Conservation (phyloP, 1,284 basidiomycete genomes). For the Vanrija sp. region DNA sequence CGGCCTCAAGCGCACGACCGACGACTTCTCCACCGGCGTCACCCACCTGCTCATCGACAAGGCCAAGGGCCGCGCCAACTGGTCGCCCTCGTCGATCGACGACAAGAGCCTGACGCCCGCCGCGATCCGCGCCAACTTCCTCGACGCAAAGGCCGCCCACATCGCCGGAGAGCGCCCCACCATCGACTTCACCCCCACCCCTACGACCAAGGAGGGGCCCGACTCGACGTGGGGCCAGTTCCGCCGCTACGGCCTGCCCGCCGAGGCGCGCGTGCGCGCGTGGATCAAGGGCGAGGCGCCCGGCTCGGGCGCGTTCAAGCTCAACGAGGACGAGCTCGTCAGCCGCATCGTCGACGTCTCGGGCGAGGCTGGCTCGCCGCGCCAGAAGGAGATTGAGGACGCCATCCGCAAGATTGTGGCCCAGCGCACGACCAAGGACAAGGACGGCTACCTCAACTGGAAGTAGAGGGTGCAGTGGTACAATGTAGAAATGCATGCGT, state of each 20-base stretch:
- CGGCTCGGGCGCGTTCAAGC: slow-evolving; percentile 44
- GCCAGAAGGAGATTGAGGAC: slow-evolving; percentile 26
- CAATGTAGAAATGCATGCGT: not conserved
- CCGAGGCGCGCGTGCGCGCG: slow-evolving; percentile 33
- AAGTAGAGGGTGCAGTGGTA: not conserved
- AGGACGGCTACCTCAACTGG: slow-evolving; percentile 42
- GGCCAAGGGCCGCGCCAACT: slow-evolving; percentile 41
- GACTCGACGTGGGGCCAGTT: slow-evolving; percentile 47
- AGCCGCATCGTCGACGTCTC: slow-evolving; percentile 28
- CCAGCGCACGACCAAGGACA: slow-evolving; percentile 31
- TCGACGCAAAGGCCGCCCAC: slow-evolving; percentile 58
- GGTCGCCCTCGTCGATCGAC: slow-evolving; percentile 58
- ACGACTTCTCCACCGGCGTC: slow-evolving; percentile 80
- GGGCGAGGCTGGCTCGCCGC: slow-evolving; percentile 24
- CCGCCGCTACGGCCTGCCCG: slow-evolving; percentile 44
- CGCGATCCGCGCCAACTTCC: slow-evolving; percentile 50
- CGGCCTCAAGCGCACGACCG: slow-evolving; percentile 57
- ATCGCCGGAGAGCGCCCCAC: slow-evolving; percentile 56
- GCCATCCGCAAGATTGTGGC: slow-evolving; percentile 31
- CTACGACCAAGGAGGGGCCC: slow-evolving; percentile 18
- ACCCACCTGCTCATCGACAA: slow-evolving; percentile 69
- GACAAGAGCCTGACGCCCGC: slow-evolving; percentile 53
- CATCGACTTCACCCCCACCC: slow-evolving; percentile 28
- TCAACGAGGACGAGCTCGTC: slow-evolving; percentile 40
- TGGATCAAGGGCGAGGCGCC: slow-evolving; percentile 37